Conservation (phyloP, 2,329 filamentous ascomycete genomes). For the Scolecobasidium constrictum region DNA sequence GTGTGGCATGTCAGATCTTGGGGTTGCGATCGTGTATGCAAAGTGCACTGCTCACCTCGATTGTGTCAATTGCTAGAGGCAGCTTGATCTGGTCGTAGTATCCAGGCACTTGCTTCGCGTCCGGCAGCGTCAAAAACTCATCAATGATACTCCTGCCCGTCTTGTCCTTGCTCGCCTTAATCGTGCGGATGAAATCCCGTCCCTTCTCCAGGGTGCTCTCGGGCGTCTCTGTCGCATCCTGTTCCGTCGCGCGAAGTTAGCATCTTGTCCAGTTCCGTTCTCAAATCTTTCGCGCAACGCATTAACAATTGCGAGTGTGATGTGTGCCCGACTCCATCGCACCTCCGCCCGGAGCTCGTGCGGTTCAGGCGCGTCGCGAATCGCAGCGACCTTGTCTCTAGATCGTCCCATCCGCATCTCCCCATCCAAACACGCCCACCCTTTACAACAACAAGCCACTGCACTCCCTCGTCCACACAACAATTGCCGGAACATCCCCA, state of each 20-base stretch:
- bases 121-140: conserved; percentile 63
- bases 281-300: not conserved
- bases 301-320: not conserved
- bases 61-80: conserved; percentile 66
- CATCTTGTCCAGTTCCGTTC: not conserved
- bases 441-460: not conserved
- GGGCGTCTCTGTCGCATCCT: conserved; percentile 25
- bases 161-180: conserved; percentile 71
- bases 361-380: not conserved
- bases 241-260: not conserved
- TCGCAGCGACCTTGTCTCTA: not conserved
- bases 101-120: conserved; percentile 49
- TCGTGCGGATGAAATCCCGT: conserved; percentile 60
- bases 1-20: not conserved
- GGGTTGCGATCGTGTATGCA: not conserved
- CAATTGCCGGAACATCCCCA: not conserved
- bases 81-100: conserved; percentile 71
- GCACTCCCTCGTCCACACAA: no score
- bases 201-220: conserved; percentile 64
- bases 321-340: not conserved
- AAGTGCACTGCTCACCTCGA: conserved; percentile 46
- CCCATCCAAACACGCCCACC: not conserved
- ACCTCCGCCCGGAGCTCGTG: not conserved
- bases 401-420: not conserved
- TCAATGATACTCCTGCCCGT: conserved; percentile 68